phyloP scores from a whole-genome alignment of 1,284 basidiomycete genomes.

The Rhizoctonia solani region DNA sequence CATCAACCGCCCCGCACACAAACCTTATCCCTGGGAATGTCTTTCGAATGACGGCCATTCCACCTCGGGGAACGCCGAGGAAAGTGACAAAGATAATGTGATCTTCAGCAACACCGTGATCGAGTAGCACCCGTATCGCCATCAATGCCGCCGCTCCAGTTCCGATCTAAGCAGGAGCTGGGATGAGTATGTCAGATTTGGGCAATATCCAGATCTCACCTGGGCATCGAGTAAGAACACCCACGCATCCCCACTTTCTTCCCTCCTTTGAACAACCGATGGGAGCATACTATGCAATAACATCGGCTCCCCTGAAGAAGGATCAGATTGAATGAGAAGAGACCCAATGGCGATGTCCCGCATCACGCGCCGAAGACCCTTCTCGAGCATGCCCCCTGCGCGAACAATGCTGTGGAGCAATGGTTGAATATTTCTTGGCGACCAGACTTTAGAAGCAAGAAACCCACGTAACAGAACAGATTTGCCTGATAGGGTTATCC shows the following conservation, averaged over 20 bases:
- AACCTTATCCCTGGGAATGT: conserved; percentile 85
- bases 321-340: conserved; percentile 83
- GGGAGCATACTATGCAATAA: conserved; percentile 85
- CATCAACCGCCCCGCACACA: conserved; percentile 82
- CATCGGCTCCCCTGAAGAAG: conserved; percentile 83
- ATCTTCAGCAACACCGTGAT: conserved; percentile 88
- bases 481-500: conserved; percentile 11
- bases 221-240: conserved; percentile 94
- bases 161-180: conserved; percentile 66
- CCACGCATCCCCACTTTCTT: conserved; percentile 69
- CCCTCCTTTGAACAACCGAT: conserved; percentile 63
- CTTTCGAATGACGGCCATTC: conserved; percentile 72
- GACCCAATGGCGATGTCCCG: conserved; percentile 88
- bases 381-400: conserved; percentile 83
- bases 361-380: conserved; percentile 86
- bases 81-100: conserved; percentile 88
- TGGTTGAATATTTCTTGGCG: not conserved
- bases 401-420: conserved; percentile 8
- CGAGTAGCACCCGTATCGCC: conserved; percentile 93
- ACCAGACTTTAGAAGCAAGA: not conserved
- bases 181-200: not conserved
- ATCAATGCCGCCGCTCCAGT: conserved; percentile 95
- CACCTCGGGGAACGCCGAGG: conserved; percentile 81
- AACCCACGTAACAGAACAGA: conserved; percentile 57
- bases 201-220: conserved; percentile 48